Conservation (phyloP, 192 early-diverging fungal species). For the Martensiomyces pterosporus region DNA sequence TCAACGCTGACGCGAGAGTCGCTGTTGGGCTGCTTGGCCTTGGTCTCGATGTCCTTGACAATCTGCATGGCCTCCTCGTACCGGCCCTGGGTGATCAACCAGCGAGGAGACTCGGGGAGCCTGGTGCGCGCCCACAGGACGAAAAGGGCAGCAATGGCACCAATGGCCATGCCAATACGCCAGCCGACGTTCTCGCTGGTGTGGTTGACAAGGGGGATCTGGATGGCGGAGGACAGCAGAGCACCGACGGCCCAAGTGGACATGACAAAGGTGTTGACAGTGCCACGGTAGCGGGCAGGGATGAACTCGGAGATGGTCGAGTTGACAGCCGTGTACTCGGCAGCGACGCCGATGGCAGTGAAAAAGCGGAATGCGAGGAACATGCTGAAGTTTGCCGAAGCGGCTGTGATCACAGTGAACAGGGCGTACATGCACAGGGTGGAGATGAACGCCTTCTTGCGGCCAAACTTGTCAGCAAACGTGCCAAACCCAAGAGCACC, state of each 20-base stretch:
- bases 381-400: not conserved
- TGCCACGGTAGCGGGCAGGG: not conserved
- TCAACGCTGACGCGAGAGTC: not conserved
- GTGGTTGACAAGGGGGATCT: not conserved
- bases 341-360: not conserved
- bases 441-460: not conserved
- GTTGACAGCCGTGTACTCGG: not conserved
- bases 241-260: not conserved
- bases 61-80: not conserved
- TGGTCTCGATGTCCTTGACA: not conserved
- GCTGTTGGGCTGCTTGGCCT: not conserved
- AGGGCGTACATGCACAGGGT: not conserved
- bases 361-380: not conserved
- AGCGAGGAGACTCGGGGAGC: not conserved
- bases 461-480: not conserved
- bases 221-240: not conserved
- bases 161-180: not conserved
- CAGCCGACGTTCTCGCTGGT: not conserved
- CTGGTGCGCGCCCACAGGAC: not conserved
- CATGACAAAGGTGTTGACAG: not conserved
- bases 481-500: not conserved
- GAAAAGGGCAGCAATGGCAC: not conserved
- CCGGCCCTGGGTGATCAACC: not conserved
- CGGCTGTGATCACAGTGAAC: not conserved
- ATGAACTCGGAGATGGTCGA: not conserved